Evolutionary conservation across 2,329 filamentous ascomycete genomes (phyloP), one percentile per base, ranked within the genome.

Genomic region (Camillea tinctor): DNA sequence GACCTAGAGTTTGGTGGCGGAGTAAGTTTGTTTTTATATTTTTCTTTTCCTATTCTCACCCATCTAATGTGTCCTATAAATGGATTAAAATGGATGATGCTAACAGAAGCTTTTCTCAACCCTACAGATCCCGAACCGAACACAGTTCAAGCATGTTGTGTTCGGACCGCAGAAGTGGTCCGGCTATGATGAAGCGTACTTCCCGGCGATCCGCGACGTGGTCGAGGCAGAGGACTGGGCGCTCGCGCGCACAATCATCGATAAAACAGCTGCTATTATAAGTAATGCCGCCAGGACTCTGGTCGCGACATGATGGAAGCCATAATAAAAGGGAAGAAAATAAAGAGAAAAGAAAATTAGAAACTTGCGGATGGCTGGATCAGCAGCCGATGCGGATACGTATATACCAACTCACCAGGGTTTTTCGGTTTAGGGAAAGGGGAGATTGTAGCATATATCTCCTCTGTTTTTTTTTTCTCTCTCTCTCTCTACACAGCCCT

Each of bases 81-180:
- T 4, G 26, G 2, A 30, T 7, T 7, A 30, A 30, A 30, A 30
- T 3, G 13, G 7, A 30, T 4, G 26, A 30, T 30, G 48, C 59
- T 69, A 55, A 70, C 66, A 58, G 55, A 60, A 30, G 15, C 6
- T 30, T 8, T 30, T 30, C 8, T 30, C 13, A n/a, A n/a, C n/a
- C n/a, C n/a, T n/a, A 59, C 58, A 93, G 90, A 84, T 96, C 4
- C 91, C 91, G 48, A 92, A 92, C 68, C 88, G 94, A 65, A 91
- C 90, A 4, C 95, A 98, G 76, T 99, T 93, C 82, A 97, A 96
- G 75, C 95, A 97, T 75, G 84, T 96, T 71, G 79, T 99, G 59
- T 96, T 93, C 72, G 94, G 91, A 1, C 95, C 95, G 0, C 86
- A 92, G 70, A 79, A 86, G 2, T 93, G 92, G 89, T 88, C 88